These are phyloP conservation scores for Magnaporthiopsis poae DNA, from an alignment of 2,329 filamentous ascomycete genomes.

Conservation along the genomic window DNA sequence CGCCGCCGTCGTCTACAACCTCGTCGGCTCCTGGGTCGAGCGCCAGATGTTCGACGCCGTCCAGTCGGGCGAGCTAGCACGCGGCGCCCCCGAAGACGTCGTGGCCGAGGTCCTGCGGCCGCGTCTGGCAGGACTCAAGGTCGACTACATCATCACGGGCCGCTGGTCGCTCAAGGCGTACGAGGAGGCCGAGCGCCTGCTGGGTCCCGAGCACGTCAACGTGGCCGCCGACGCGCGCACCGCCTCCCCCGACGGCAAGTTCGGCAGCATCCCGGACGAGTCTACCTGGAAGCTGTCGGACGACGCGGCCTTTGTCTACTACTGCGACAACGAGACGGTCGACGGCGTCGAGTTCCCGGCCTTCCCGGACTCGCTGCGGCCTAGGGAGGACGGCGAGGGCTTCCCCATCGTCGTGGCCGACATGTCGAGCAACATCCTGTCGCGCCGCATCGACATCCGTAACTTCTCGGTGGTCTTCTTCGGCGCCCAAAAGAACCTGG, in stretches of 20 bases:
- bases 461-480: slow-evolving; percentile 84
- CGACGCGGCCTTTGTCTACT: slow-evolving; percentile 68
- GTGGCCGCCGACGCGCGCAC: slow-evolving; percentile 34
- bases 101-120: slow-evolving; percentile 17
- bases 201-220: slow-evolving; percentile 73
- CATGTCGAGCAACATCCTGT: slow-evolving; percentile 91
- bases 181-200: slow-evolving; percentile 67
- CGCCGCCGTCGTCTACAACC: slow-evolving; percentile 71
- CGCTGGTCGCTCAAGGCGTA: slow-evolving; percentile 84
- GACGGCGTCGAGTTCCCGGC: slow-evolving; percentile 82
- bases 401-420: slow-evolving; percentile 76
- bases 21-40: slow-evolving; percentile 74
- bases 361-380: slow-evolving; percentile 53
- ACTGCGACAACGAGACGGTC: slow-evolving; percentile 88
- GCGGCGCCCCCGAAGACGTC: slow-evolving; percentile 31
- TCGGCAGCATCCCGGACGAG: slow-evolving; percentile 71
- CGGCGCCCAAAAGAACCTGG: slow-evolving; percentile 90
- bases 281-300: slow-evolving; percentile 65
- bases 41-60: slow-evolving; percentile 51
- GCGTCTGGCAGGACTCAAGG: slow-evolving; percentile 53
- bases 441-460: slow-evolving; percentile 61
- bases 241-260: slow-evolving; percentile 57
- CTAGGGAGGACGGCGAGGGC: slow-evolving; percentile 43
- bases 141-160: slow-evolving; percentile 87
- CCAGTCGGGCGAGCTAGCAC: slow-evolving; percentile 26